These are phyloP conservation scores for Wickerhamiella infanticola DNA, from an alignment of 1,139 yeast genomes.

Conservation along the genomic window DNA sequence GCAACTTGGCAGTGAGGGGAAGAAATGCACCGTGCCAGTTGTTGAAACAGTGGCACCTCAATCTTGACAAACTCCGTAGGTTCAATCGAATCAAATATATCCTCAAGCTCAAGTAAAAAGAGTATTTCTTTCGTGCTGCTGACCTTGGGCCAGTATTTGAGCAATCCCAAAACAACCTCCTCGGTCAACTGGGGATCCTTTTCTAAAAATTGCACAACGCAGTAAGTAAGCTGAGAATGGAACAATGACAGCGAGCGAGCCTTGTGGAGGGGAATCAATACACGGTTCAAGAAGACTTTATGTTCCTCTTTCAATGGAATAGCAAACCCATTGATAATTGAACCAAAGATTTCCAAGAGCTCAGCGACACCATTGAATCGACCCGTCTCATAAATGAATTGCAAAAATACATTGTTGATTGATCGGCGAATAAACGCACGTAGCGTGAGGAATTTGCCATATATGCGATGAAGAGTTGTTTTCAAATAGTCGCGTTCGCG, in stretches of 20 bases:
- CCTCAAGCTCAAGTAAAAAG: conserved; percentile 92
- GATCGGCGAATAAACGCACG: conserved; percentile 86
- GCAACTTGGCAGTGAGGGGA: conserved; percentile 96
- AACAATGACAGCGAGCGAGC: conserved; percentile 75
- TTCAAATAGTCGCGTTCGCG: conserved; percentile 90
- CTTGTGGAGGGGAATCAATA: conserved; percentile 87
- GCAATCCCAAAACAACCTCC: conserved; percentile 83
- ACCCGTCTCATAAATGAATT: conserved; percentile 88
- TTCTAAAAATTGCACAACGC: conserved; percentile 91
- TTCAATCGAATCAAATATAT: conserved; percentile 90
- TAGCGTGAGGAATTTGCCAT: conserved; percentile 83
- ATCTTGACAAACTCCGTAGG: conserved; percentile 84
- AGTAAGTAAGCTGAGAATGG: conserved; percentile 93
- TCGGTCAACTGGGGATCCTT: conserved; percentile 86
- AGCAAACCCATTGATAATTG: conserved; percentile 95
- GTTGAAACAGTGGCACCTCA: conserved; percentile 87
- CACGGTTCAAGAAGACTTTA: conserved; percentile 73
- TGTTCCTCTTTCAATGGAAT: conserved; percentile 94
- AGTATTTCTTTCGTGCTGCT: conserved; percentile 91
- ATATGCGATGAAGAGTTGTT: conserved; percentile 87
- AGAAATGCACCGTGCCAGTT: conserved; percentile 82
- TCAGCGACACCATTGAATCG: conserved; percentile 95
- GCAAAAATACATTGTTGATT: conserved; percentile 81
- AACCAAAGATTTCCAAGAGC: conserved; percentile 82
- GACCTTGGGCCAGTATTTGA: conserved; percentile 94